Evolutionary conservation across 106 monocot genomes (phyloP).

Genomic region (Platanthera guangdongensis): DNA sequence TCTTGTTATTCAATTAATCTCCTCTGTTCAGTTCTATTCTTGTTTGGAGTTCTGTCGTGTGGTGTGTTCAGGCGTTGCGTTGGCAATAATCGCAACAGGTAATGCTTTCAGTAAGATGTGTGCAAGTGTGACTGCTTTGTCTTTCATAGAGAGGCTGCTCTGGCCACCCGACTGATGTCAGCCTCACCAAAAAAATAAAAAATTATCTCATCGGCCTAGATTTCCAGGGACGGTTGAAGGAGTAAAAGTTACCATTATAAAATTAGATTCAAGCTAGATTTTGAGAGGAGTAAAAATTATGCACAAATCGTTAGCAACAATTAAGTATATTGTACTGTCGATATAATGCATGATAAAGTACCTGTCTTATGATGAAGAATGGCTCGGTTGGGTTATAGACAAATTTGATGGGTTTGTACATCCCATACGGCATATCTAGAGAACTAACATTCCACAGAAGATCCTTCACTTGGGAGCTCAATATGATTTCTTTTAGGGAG

Average conservation of each 20-base stretch:
- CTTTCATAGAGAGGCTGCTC: no score
- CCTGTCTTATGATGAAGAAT: slow-evolving; percentile 56
- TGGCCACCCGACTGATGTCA: no score
- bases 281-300: background rate
- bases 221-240: no score
- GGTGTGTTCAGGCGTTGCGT: no score
- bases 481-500: slow-evolving; percentile 36
- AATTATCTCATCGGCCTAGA: no score
- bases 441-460: slow-evolving; percentile 44
- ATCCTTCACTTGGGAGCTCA: slow-evolving; percentile 53
- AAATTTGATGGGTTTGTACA: slow-evolving; percentile 39
- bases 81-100: no score
- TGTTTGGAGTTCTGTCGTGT: no score
- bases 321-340: background rate
- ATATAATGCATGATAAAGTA: slow-evolving; percentile 8
- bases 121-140: no score
- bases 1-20: no score
- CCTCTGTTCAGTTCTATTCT: no score
- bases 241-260: background rate
- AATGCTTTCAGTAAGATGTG: no score
- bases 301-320: background rate
- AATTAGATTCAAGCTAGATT: background rate
- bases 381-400: slow-evolving; percentile 50
- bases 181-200: no score
- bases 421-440: slow-evolving; percentile 22